Evolutionary conservation across 306 rosid species (phyloP), one percentile per base, ranked within the genome.

Genomic region (Prunus kanzakura): DNA sequence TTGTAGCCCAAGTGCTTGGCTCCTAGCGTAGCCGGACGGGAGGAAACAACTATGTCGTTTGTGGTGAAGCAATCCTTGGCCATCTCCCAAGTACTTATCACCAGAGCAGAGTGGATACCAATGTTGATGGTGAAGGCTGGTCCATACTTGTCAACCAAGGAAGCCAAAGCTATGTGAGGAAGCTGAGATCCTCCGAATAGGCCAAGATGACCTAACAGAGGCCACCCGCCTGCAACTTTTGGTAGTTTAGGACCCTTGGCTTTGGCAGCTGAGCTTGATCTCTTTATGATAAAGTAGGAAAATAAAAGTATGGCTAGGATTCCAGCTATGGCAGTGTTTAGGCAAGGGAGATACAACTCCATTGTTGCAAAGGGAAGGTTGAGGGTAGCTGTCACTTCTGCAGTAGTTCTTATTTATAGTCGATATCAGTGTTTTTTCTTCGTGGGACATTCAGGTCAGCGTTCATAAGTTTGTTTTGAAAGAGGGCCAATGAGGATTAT

Each of bases 141-240:
- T 1, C 88, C 86, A 11, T 82, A 82, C 29, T 75, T 69, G 52
- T 87, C 82, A 4, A 89, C 85, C 74, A 91, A 51, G 73, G 79
- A 73, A 43, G 86, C 91, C 19, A 91, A 47, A 23, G 84, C 50
- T 14, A 78, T 63, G 76, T 89, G 79, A 64, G 86, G 84, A 46
- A 82, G 88, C 19, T 71, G 35, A 0, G 81, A 64, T 58, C 80
- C 83, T 8, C 63, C 50, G 12, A 89, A 73, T n/a, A 86, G 83
- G 41, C 4, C 80, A 23, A 91, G 84, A 32, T 91, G 92, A 15
- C 97, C 97, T 19, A 91, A 75, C 19, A 91, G 20, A 12, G 97
- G 97, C 97, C 92, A 89, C 1, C 89, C 89, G 2, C 94, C 91
- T 0, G 78, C 51, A 3, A 85, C 87, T 77, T 84, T 73, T 1